Evolutionary conservation across 805 yeast genomes (phyloP), one percentile per base, ranked within the genome.

Genomic region (Candida orba): DNA sequence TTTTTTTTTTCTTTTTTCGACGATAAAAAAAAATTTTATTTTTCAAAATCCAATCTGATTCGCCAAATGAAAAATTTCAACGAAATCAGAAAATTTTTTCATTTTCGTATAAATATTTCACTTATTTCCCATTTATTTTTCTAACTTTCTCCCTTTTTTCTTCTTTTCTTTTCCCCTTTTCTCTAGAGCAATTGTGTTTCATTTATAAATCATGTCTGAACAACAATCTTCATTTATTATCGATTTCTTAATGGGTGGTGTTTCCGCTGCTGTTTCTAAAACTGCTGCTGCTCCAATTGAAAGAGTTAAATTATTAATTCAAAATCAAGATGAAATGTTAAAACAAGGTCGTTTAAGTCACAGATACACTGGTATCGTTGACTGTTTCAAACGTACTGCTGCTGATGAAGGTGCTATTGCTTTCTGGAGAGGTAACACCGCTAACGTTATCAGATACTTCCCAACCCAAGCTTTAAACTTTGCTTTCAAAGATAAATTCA

Each of bases 371-470:
- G 97, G 97, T 85, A 90, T 89, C 56, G 73, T 60, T 52, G 97
- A 89, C 67, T 87, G 96, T 77, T 89, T 90, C 95, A 79, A 68
- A 64, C 85, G 96, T 80, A 90, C 97, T 59, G 84, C 90, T 56
- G 84, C 85, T 60, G 87, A 84, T 59, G 97, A 89, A 78, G 97
- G 97, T 81, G 64, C 85, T 53, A 77, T 73, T 57, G 74, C 97
- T 53, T 88, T 89, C 91, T 89, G 97, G 97, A 84, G 96, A 84
- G 97, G 97, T 81, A 89, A 89, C 90, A 90, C 96, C 57, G 97
- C 97, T 65, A 89, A 89, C 75, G 97, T 89, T 69, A 83, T 89
- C 77, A 86, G 97, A 79, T 89, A 90, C 82, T 89, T 89, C 95
- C 97, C 97, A 72, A 90, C 97, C 71, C 97, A 89, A 77, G 97